Conservation (phyloP, 176 grass and related monocot species). For the Bothriochloa decipiens region DNA sequence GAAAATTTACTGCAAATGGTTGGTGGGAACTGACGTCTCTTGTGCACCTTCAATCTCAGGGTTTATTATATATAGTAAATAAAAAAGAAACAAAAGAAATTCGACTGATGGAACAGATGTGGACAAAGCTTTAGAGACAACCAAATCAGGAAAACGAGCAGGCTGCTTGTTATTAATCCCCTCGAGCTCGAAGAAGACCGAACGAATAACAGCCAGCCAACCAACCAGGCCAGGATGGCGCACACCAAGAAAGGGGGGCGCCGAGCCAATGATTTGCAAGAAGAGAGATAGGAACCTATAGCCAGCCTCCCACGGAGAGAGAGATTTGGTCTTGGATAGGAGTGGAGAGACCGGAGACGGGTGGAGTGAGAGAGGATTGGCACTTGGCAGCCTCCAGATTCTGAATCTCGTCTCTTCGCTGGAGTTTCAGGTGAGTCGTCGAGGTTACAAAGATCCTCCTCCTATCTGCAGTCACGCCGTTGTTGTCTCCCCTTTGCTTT, state of each 20-base stretch:
- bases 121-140: constrained; percentile 32
- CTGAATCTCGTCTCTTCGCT: constrained; percentile 44
- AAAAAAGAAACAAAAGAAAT: not conserved
- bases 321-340: constrained; percentile 30
- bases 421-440: constrained; percentile 31
- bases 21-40: not conserved
- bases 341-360: not conserved
- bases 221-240: constrained; percentile 13
- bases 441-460: constrained; percentile 34
- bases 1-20: constrained; percentile 29
- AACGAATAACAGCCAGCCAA: constrained; percentile 29
- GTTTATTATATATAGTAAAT: not conserved
- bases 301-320: not conserved
- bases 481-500: not conserved
- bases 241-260: constrained; percentile 11
- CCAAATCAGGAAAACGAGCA: not conserved
- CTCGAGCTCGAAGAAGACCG: constrained; percentile 4
- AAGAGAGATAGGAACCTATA: constrained; percentile 29
- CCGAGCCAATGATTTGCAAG: constrained; percentile 46
- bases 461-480: not conserved
- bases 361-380: constrained; percentile 30
- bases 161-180: constrained; percentile 29
- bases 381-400: constrained; percentile 33
- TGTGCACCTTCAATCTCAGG: not conserved
- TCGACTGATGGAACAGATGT: constrained; percentile 11